A percentile compares a stretch with the other conserved stretches of the same genome.
Evolutionary conservation across 805 yeast species (phyloP).

Genomic region (Lipomyces yamadae): DNA sequence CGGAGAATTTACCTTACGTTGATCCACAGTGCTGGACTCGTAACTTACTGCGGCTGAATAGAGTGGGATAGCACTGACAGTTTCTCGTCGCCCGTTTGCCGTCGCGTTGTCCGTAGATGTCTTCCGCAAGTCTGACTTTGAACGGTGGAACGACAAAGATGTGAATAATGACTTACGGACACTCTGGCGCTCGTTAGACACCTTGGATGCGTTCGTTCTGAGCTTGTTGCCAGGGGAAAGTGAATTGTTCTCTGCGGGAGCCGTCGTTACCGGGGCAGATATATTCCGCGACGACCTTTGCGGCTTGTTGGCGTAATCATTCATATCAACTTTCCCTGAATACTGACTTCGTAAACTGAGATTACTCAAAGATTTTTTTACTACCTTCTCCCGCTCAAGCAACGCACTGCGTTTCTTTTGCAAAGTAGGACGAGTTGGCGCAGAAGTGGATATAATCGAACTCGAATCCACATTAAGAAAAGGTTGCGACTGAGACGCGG

Average conservation of each 20-base stretch:
- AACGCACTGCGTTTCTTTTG: slow-evolving; percentile 33
- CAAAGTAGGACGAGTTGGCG: slow-evolving; percentile 9
- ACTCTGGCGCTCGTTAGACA: slow-evolving; percentile 11
- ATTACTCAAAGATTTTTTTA: slow-evolving; percentile 32
- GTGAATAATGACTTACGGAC: slow-evolving; percentile 15
- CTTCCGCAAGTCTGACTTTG: slow-evolving; percentile 11
- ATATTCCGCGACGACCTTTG: neutral
- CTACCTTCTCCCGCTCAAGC: slow-evolving; percentile 34
- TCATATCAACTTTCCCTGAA: slow-evolving; percentile 16
- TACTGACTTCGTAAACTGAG: slow-evolving; percentile 32
- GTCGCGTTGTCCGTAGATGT: neutral
- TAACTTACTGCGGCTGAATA: neutral
- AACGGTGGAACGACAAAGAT: slow-evolving; percentile 21
- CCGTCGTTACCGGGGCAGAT: neutral
- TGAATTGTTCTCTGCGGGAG: slow-evolving; percentile 3
- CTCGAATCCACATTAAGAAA: neutral
- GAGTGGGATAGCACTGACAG: neutral
- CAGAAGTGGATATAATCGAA: slow-evolving; percentile 1
- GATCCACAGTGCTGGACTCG: neutral
- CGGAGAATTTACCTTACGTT: neutral
- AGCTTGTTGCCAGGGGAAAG: neutral
- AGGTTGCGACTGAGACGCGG: neutral
- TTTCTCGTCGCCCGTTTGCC: neutral
- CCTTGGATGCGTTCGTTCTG: slow-evolving; percentile 1
- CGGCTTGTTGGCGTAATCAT: slow-evolving; percentile 3